Percentiles rank a stretch among this genome's conserved stretches.
Conservation (phyloP, 1,139 yeast genomes). For the Suhomyces chickasaworum region DNA sequence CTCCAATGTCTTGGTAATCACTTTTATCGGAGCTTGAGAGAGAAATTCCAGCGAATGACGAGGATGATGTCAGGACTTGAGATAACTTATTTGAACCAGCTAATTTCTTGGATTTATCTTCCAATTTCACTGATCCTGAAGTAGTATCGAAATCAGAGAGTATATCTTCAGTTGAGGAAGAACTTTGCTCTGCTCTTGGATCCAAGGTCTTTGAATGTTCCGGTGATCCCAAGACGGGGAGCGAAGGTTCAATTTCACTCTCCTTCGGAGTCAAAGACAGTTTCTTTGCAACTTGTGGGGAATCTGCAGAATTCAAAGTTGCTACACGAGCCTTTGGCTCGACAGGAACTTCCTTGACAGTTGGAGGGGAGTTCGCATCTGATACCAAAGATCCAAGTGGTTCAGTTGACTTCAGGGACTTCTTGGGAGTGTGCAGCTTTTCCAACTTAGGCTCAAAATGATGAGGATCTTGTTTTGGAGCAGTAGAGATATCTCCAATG, state of each 20-base stretch:
- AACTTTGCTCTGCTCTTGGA: not conserved
- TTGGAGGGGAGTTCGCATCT: too few species aligned
- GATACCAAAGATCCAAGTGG: too few species aligned
- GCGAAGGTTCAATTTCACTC: not conserved
- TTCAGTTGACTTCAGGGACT: too few species aligned
- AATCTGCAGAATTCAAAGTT: too few species aligned
- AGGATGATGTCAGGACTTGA: constrained; percentile 36
- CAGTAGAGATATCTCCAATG: not conserved
- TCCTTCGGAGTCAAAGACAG: not conserved
- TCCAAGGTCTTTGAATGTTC: not conserved
- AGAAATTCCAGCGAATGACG: constrained; percentile 49
- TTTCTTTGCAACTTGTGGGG: not conserved
- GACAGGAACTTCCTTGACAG: too few species aligned
- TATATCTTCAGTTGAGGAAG: constrained; percentile 7
- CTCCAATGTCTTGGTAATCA: constrained; percentile 20
- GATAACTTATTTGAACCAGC: constrained; percentile 7
- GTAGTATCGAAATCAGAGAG: constrained; percentile 13
- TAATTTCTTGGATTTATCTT: not conserved
- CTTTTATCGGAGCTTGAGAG: constrained; percentile 25
- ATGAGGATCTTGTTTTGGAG: not conserved
- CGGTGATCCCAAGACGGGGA: not conserved
- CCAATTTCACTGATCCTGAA: not conserved
- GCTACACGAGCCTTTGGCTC: too few species aligned
- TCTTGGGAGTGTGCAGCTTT: not conserved
- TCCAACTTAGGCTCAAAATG: too few species aligned